phyloP scores from a whole-genome alignment of 768 basidiomycete species.

The Daedaleopsis nitida region DNA sequence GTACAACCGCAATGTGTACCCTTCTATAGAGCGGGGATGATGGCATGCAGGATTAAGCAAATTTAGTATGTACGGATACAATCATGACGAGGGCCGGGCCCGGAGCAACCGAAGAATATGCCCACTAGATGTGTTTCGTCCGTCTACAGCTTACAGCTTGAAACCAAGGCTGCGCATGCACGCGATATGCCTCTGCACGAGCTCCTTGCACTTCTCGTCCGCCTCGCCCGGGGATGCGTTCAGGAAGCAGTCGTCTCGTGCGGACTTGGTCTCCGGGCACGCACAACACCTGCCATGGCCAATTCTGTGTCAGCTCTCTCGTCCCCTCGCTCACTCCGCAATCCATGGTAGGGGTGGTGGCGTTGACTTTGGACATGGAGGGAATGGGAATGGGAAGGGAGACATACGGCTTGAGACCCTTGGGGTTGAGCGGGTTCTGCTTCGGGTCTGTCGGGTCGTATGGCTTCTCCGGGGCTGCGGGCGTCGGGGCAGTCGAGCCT shows the following conservation, averaged over 20 bases:
- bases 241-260: constrained; percentile 95
- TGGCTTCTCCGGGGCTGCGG: constrained; percentile 25
- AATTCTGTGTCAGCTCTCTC: background rate
- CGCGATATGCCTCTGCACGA: constrained; percentile 78
- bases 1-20: no score
- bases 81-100: no score
- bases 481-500: constrained; percentile 12
- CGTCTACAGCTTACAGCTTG: constrained; percentile 52
- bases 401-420: constrained; percentile 93
- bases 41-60: no score
- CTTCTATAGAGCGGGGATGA: no score
- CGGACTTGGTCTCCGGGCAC: constrained; percentile 89
- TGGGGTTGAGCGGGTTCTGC: constrained; percentile 87
- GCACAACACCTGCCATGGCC: constrained; percentile 78
- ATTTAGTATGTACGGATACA: no score
- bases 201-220: constrained; percentile 76
- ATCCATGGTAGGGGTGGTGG: background rate
- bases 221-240: constrained; percentile 64
- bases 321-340: background rate
- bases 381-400: background rate
- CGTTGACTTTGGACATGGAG: background rate
- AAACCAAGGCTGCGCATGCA: constrained; percentile 95
- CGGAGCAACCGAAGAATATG: no score
- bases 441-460: constrained; percentile 77
- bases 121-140: no score